Conservation (phyloP, 2,329 filamentous ascomycete species). For the Talaromyces rugulosus region DNA sequence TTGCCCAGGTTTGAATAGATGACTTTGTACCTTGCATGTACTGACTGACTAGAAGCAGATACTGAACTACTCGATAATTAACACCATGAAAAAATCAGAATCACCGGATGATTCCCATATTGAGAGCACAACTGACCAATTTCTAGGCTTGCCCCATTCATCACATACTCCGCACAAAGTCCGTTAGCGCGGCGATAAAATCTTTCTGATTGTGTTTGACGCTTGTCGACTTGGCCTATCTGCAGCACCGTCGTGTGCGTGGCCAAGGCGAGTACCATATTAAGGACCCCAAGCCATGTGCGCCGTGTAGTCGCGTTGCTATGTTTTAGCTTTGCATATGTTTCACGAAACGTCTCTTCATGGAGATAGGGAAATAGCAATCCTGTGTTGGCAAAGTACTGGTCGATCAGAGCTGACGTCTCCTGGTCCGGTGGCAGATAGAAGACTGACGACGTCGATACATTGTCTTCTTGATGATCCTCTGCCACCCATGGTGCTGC, state of each 20-base stretch:
- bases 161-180: constrained; percentile 19
- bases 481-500: constrained; percentile 1
- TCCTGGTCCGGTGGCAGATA: constrained; percentile 15
- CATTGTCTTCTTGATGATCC: constrained; percentile 3
- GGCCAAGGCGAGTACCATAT: constrained; percentile 28
- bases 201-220: constrained; percentile 15
- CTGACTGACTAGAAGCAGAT: constrained; percentile 46
- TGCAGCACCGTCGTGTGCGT: constrained; percentile 16
- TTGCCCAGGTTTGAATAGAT: constrained; percentile 51
- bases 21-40: constrained; percentile 53
- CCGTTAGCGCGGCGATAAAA: constrained; percentile 21
- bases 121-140: constrained; percentile 16
- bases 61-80: constrained; percentile 35
- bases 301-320: constrained; percentile 22
- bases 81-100: not conserved
- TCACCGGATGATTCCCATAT: not conserved
- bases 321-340: constrained; percentile 19
- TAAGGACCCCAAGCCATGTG: constrained; percentile 28
- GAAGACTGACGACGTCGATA: constrained; percentile 11
- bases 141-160: constrained; percentile 20
- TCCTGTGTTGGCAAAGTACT: constrained; percentile 24
- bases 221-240: constrained; percentile 12
- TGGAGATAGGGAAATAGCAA: constrained; percentile 29
- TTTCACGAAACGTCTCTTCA: constrained; percentile 21
- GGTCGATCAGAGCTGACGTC: constrained; percentile 17